These are phyloP conservation scores for Cercophora newfieldiana DNA, from an alignment of 495 filamentous ascomycete genomes.

Conservation along the genomic window DNA sequence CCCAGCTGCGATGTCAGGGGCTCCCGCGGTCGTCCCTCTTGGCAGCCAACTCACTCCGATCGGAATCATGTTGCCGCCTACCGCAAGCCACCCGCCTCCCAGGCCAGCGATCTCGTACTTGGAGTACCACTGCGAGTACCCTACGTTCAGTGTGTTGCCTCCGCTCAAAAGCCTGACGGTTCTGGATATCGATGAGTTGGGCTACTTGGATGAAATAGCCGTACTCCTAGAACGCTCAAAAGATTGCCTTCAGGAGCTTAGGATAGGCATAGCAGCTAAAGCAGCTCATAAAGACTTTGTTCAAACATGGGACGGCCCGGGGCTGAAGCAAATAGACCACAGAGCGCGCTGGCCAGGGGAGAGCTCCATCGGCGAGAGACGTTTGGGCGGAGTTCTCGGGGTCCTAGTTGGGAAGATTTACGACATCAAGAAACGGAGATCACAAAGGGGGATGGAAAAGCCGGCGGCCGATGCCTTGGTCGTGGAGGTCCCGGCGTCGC, in stretches of 20 bases:
- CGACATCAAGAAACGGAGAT: slow-evolving; percentile 50
- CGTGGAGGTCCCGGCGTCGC: neutral
- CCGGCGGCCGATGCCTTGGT: neutral
- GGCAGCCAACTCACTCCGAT: slow-evolving; percentile 46
- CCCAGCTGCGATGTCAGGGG: slow-evolving; percentile 29
- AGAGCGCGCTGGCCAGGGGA: slow-evolving; percentile 51
- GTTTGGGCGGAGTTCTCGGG: slow-evolving; percentile 73
- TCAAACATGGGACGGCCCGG: slow-evolving; percentile 59
- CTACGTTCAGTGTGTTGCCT: slow-evolving; percentile 82
- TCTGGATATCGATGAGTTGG: slow-evolving; percentile 83
- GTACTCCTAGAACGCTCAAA: slow-evolving; percentile 75
- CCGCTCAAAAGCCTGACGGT: slow-evolving; percentile 79
- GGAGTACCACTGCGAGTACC: slow-evolving; percentile 66
- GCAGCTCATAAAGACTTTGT: slow-evolving; percentile 59
- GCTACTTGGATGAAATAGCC: slow-evolving; percentile 88
- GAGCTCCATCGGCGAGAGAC: slow-evolving; percentile 46
- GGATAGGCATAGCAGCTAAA: slow-evolving; percentile 72
- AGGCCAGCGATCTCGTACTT: slow-evolving; percentile 38
- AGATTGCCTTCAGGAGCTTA: slow-evolving; percentile 67
- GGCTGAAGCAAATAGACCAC: slow-evolving; percentile 60
- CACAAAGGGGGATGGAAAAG: slow-evolving; percentile 4
- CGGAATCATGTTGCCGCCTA: slow-evolving; percentile 40
- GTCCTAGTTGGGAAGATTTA: slow-evolving; percentile 65
- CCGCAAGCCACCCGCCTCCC: slow-evolving; percentile 27
- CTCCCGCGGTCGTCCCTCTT: slow-evolving; percentile 35